Conservation (phyloP, 2,329 filamentous ascomycete species). For the Botrytis byssoidea region DNA sequence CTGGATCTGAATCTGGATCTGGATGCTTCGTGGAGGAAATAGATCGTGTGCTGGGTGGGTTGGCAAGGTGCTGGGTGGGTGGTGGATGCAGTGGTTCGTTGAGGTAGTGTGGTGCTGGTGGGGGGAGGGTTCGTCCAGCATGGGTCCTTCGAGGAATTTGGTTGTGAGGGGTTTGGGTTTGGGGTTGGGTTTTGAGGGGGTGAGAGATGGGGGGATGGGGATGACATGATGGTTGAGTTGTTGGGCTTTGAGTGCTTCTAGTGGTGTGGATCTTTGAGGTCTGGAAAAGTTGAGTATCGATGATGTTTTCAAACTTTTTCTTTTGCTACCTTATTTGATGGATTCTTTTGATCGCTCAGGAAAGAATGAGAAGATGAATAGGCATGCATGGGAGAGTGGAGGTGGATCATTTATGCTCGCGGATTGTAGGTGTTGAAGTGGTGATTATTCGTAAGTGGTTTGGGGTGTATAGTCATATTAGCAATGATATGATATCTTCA, state of each 20-base stretch:
- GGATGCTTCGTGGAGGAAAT: too few relatives aligned
- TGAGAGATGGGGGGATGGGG: too few relatives aligned
- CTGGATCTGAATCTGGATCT: too few relatives aligned
- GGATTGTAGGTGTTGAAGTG: background rate
- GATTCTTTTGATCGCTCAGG: background rate
- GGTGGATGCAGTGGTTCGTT: too few relatives aligned
- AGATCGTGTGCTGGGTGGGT: too few relatives aligned
- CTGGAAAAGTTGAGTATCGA: background rate
- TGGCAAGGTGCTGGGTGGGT: too few relatives aligned
- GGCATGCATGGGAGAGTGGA: background rate
- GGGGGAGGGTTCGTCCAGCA: background rate
- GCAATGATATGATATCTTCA: background rate
- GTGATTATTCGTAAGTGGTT: background rate
- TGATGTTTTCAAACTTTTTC: too few relatives aligned
- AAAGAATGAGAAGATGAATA: background rate
- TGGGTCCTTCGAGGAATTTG: background rate
- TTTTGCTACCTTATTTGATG: too few relatives aligned
- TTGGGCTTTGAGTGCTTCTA: background rate
- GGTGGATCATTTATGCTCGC: background rate
- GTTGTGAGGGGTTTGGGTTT: background rate
- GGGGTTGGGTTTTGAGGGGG: too few relatives aligned
- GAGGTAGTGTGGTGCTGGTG: too few relatives aligned
- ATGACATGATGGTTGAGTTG: background rate
- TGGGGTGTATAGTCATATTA: background rate
- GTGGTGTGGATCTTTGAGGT: background rate